Conservation (phyloP, 2,329 filamentous ascomycete species). For the Xylariaceae sp. region DNA sequence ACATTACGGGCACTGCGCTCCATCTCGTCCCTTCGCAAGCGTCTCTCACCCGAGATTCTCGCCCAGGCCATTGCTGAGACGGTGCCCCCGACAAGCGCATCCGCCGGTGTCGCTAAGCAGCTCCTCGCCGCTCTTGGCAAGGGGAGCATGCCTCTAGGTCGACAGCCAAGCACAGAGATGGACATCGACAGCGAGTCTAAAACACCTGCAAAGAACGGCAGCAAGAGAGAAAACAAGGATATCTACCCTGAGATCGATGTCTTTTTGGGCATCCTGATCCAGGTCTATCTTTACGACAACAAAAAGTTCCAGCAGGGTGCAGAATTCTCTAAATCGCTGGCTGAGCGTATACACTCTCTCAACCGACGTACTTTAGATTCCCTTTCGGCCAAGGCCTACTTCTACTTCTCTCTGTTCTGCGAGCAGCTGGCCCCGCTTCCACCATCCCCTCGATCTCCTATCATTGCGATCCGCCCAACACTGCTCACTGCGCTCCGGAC, state of each 20-base stretch:
- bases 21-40: constrained; percentile 93
- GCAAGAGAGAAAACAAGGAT: constrained; percentile 69
- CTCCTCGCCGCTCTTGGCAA: constrained; percentile 69
- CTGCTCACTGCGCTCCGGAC: constrained; percentile 87
- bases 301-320: constrained; percentile 78
- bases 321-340: constrained; percentile 78
- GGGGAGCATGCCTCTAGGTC: constrained; percentile 61
- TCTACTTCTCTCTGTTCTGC: constrained; percentile 95
- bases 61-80: constrained; percentile 78
- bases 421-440: constrained; percentile 86
- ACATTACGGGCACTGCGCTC: constrained; percentile 90
- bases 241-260: constrained; percentile 83
- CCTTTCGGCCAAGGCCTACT: constrained; percentile 92
- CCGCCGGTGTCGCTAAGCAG: constrained; percentile 64
- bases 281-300: constrained; percentile 86
- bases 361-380: constrained; percentile 95
- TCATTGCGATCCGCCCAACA: constrained; percentile 81
- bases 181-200: constrained; percentile 67
- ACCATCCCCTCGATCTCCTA: constrained; percentile 82
- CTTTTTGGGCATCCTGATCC: constrained; percentile 79
- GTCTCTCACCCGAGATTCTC: constrained; percentile 77
- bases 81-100: constrained; percentile 61
- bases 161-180: constrained; percentile 62
- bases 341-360: constrained; percentile 79
- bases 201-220: constrained; percentile 48